Evolutionary conservation across 257 asterid species (phyloP).

Genomic region (Hygrophila difformis): DNA sequence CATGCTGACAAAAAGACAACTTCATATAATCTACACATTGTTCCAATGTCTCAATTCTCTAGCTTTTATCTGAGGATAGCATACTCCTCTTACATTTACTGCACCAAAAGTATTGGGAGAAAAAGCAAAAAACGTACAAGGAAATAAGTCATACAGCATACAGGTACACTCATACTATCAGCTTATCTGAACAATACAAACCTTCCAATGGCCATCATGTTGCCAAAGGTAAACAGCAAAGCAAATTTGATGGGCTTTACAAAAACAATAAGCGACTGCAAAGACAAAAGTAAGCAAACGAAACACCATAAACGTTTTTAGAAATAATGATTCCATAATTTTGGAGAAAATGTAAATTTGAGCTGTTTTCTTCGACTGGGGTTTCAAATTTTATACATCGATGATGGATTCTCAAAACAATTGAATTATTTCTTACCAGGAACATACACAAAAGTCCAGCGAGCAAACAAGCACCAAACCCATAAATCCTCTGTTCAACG

Average conservation of each 20-base stretch:
- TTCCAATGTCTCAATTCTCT: neutral
- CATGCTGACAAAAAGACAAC: too few relatives aligned
- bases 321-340: neutral
- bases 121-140: neutral
- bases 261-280: conserved; percentile 83
- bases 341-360: neutral
- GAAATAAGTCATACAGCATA: neutral
- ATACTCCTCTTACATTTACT: neutral
- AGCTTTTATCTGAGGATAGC: neutral
- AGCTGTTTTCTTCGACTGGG: neutral
- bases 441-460: conserved; percentile 71
- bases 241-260: conserved; percentile 81
- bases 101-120: neutral
- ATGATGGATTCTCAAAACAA: conserved; percentile 6
- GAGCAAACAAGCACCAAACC: conserved; percentile 67
- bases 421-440: conserved; percentile 48
- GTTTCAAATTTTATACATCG: neutral
- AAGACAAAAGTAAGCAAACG: conserved; percentile 16
- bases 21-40: too few relatives aligned
- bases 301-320: conserved; percentile 9
- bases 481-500: conserved; percentile 75
- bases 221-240: conserved; percentile 80
- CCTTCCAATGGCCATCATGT: conserved; percentile 87
- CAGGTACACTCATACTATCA: conserved; percentile 6
- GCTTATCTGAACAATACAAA: conserved; percentile 17